Evolutionary conservation across 75 land plant genomes (phyloP), one percentile per base, ranked within the genome.

Genomic region (Isoetes taiwanensis): DNA sequence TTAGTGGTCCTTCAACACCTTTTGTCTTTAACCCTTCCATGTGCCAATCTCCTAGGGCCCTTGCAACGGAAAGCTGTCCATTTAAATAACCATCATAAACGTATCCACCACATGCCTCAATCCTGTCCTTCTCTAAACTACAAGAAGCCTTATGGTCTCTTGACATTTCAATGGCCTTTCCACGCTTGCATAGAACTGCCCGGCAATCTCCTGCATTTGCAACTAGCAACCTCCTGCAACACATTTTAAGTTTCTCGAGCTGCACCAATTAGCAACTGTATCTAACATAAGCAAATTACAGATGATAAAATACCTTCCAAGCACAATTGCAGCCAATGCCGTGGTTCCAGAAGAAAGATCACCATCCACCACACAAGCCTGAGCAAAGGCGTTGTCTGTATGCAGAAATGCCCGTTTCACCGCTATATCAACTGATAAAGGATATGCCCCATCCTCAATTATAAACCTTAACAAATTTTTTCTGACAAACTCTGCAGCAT

Each of bases 171-270:
- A 86, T 63, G 14, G 97, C 84, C 41, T 72, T 71, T 23, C 97
- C 97, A 54, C 70, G 79, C 21, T 82, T 66, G 66, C 84, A 74
- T 16, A 90, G 74, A 39, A 90, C 88, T 25, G 97, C 97, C 54
- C 97, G 65, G 43, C 94, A 90, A 35, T 90, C 97, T 19, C 97
- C 97, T 23, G 82, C 94, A 76, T 90, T 90, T n/a, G 96, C 86
- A 10, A 90, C 80, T 10, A 90, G 46, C 6, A 90, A 46, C 57
- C 46, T 57, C 66, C 96, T 90, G 86, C 33, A 34, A n/a, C n/a
- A n/a, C n/a, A n/a, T n/a, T n/a, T n/a, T n/a, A n/a, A n/a, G n/a
- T n/a, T n/a, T n/a, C n/a, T n/a, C n/a, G n/a, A n/a, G n/a, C n/a
- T n/a, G n/a, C n/a, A n/a, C n/a, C n/a, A n/a, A n/a, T n/a, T n/a